Evolutionary conservation across 75 land plant species (phyloP).

Genomic region (Sequoiadendron giganteum): DNA sequence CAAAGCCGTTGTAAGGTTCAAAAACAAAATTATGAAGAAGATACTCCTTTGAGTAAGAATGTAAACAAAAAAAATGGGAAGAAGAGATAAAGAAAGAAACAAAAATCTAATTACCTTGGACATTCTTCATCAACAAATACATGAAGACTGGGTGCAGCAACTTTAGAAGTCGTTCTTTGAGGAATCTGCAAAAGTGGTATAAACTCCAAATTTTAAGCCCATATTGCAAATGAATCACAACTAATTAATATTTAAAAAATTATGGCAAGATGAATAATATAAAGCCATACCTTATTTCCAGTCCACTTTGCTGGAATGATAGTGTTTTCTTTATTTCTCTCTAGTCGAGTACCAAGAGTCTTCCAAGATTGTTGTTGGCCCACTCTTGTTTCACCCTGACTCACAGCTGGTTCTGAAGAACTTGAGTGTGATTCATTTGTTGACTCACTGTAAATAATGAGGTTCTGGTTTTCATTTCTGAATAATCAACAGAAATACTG

Average conservation of each 20-base stretch:
- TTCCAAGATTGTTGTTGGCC: conserved; percentile 29
- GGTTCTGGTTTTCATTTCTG: conserved; percentile 9
- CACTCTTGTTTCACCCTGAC: conserved; percentile 10
- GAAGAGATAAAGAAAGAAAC: not conserved
- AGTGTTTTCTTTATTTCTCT: conserved; percentile 72
- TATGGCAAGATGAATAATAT: not conserved
- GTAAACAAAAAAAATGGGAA: not conserved
- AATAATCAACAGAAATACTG: not conserved
- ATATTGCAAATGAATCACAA: not conserved
- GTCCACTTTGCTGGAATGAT: conserved; percentile 60
- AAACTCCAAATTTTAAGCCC: not conserved
- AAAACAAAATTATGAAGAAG: not conserved
- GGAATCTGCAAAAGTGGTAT: conserved; percentile 45
- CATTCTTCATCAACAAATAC: conserved; percentile 71
- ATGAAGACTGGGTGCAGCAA: conserved; percentile 32
- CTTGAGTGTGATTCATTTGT: conserved; percentile 1
- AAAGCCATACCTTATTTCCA: conserved; percentile 38
- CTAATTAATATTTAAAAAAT: not conserved
- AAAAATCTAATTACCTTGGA: conserved; percentile 28
- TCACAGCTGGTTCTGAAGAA: not conserved
- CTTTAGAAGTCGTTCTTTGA: conserved; percentile 26
- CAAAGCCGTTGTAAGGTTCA: not conserved
- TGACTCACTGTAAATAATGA: not conserved
- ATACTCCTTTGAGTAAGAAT: not conserved
- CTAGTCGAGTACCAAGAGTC: conserved; percentile 37